These are phyloP conservation scores for Schizosaccharomyces pombe DNA, from an alignment of 805 yeast genomes.

Conservation along the genomic window ASM294v3 CU329670.1:5327001-5327500, in stretches of 20 bases:
- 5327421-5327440: conserved; percentile 74
- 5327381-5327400: conserved; percentile 61
- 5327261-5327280: conserved; percentile 87
- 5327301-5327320: conserved; percentile 96
- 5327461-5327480: conserved; percentile 91
- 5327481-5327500: conserved; percentile 92
- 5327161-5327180: conserved; percentile 82
- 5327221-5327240: conserved; percentile 86
- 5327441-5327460: conserved; percentile 82
- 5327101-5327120: conserved; percentile 74
- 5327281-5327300: conserved; percentile 91
- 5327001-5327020: conserved; percentile 87
- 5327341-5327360: conserved; percentile 75
- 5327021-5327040: conserved; percentile 25
- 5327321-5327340: conserved; percentile 93
- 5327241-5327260: conserved; percentile 96
- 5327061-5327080: conserved; percentile 54
- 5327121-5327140: conserved; percentile 80
- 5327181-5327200: conserved; percentile 83
- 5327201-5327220: conserved; percentile 87
- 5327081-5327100: conserved; percentile 92
- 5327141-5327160: conserved; percentile 92
- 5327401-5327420: conserved; percentile 64
- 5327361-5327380: conserved; percentile 92
- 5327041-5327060: conserved; percentile 38